Evolutionary conservation across 148 eudicot genomes (phyloP).

Genomic region (Amaranthus hypochondriacus): DNA sequence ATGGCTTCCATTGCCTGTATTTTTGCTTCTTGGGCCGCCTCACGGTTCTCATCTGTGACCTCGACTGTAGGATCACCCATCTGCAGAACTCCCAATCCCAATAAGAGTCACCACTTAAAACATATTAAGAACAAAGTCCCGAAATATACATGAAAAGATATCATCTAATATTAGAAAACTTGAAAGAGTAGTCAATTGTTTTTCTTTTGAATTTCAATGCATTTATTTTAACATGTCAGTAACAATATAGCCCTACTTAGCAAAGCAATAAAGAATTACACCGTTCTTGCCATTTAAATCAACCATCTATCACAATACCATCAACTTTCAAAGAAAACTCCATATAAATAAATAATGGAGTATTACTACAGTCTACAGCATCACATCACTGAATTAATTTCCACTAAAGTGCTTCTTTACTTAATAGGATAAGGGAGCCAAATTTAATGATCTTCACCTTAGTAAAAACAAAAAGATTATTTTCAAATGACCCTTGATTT

Average conservation of each 20-base stretch:
- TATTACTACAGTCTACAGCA: too few relatives aligned
- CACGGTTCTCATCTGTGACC: slow-evolving; percentile 78
- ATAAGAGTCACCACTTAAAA: neutral
- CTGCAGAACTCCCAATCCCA: slow-evolving; percentile 29
- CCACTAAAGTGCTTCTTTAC: too few relatives aligned
- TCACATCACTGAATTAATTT: too few relatives aligned
- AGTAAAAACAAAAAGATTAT: too few relatives aligned
- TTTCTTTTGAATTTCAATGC: neutral
- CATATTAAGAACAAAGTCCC: neutral
- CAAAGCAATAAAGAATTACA: neutral
- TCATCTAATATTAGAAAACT: neutral
- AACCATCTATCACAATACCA: neutral
- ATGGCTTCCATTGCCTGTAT: slow-evolving; percentile 66
- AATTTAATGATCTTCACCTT: too few relatives aligned
- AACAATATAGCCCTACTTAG: neutral
- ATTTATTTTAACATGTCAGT: neutral
- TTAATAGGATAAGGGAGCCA: too few relatives aligned
- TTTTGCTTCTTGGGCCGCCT: slow-evolving; percentile 70
- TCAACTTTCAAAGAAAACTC: neutral
- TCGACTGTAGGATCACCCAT: slow-evolving; percentile 88
- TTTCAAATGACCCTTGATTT: too few relatives aligned
- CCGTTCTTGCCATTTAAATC: neutral
- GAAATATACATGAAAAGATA: neutral
- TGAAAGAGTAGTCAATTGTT: neutral
- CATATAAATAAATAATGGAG: too few relatives aligned